These are phyloP conservation scores for Phytophthora pini DNA, from an alignment of 352 stramenopile species.

Conservation along the genomic window DNA sequence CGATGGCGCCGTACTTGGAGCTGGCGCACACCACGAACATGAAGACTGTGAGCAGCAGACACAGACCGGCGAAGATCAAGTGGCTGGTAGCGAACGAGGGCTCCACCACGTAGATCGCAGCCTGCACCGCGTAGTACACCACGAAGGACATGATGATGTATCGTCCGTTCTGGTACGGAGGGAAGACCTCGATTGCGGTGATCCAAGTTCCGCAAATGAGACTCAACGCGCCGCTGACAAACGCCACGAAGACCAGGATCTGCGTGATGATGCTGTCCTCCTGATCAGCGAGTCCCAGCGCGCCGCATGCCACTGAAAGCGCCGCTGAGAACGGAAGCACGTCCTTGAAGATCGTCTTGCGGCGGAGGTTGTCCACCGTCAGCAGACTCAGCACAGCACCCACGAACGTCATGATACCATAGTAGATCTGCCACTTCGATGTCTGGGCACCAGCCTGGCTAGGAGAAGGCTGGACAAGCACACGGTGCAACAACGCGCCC, in stretches of 20 bases:
- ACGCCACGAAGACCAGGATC: slow-evolving; percentile 80
- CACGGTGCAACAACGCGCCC: slow-evolving; percentile 66
- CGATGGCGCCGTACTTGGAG: slow-evolving; percentile 81
- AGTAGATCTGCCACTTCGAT: slow-evolving; percentile 83
- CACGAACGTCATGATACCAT: slow-evolving; percentile 76
- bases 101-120: slow-evolving; percentile 60
- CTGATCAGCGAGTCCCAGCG: slow-evolving; percentile 54
- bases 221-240: slow-evolving; percentile 66
- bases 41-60: slow-evolving; percentile 68
- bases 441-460: slow-evolving; percentile 58
- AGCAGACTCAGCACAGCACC: slow-evolving; percentile 73
- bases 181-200: slow-evolving; percentile 86
- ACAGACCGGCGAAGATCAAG: slow-evolving; percentile 77
- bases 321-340: slow-evolving; percentile 73
- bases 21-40: slow-evolving; percentile 86
- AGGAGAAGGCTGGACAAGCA: slow-evolving; percentile 59
- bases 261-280: slow-evolving; percentile 56
- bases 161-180: slow-evolving; percentile 73
- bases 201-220: slow-evolving; percentile 87
- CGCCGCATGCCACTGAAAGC: slow-evolving; percentile 67
- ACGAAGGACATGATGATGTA: slow-evolving; percentile 79
- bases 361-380: slow-evolving; percentile 84
- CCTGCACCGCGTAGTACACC: slow-evolving; percentile 79
- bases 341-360: slow-evolving; percentile 91
- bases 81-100: slow-evolving; percentile 82